Conservation (phyloP, 2,329 filamentous ascomycete species). For the Fusarium graminum region DNA sequence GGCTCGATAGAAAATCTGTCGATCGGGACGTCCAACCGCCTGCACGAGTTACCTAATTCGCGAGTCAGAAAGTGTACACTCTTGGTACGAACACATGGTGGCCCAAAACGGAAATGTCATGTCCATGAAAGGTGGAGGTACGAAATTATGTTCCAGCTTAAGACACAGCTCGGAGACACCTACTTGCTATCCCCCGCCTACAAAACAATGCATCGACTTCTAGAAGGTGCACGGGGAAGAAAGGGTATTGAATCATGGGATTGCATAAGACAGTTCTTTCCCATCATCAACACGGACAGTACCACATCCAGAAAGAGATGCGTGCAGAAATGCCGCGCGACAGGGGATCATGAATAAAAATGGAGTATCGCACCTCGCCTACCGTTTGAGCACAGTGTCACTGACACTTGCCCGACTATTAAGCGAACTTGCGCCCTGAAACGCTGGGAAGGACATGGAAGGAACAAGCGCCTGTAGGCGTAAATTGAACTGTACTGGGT, state of each 20-base stretch:
- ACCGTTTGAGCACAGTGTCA: conserved; percentile 16
- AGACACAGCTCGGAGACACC: background rate
- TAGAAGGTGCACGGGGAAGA: conserved; percentile 15
- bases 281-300: conserved; percentile 25
- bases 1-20: conserved; percentile 46
- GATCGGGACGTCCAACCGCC: conserved; percentile 41
- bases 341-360: conserved; percentile 1
- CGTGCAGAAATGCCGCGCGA: conserved; percentile 35
- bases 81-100: background rate
- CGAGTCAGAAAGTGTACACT: background rate
- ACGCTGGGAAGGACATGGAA: conserved; percentile 9
- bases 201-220: conserved; percentile 3
- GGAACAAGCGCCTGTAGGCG: conserved; percentile 14
- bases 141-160: background rate
- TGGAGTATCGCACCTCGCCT: conserved; percentile 16
- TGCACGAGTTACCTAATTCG: conserved; percentile 29
- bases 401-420: conserved; percentile 24
- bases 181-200: background rate
- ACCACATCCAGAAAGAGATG: conserved; percentile 31
- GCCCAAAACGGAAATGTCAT: background rate
- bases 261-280: conserved; percentile 40
- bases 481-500: background rate
- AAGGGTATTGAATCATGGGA: conserved; percentile 31
- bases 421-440: conserved; percentile 39
- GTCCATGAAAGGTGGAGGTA: background rate